phyloP scores from a whole-genome alignment of 2,329 filamentous ascomycete species.

The Trichoderma endophyticum region DNA sequence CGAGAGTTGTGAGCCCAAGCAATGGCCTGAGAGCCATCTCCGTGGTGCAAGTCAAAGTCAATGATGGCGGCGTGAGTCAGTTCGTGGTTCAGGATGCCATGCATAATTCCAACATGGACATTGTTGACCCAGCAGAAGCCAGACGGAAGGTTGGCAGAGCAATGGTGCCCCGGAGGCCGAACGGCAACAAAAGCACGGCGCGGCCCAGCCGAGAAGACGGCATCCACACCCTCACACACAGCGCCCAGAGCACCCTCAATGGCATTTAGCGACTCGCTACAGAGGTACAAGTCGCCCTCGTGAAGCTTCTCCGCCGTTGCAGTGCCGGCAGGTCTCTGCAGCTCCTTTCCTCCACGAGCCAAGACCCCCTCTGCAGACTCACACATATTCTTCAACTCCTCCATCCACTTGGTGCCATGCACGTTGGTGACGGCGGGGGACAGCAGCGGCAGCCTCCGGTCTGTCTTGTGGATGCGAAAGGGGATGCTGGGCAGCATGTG shows the following conservation, averaged over 20 bases:
- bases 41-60: slow-evolving; percentile 89
- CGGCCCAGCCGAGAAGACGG: slow-evolving; percentile 66
- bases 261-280: slow-evolving; percentile 77
- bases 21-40: slow-evolving; percentile 93
- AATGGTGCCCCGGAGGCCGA: slow-evolving; percentile 92
- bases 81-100: slow-evolving; percentile 78
- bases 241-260: slow-evolving; percentile 90
- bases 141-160: slow-evolving; percentile 82
- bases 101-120: slow-evolving; percentile 92
- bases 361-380: slow-evolving; percentile 74
- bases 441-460: slow-evolving; percentile 65
- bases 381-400: slow-evolving; percentile 83
- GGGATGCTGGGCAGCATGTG: slow-evolving; percentile 59
- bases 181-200: slow-evolving; percentile 87
- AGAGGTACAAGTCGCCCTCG: slow-evolving; percentile 87
- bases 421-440: slow-evolving; percentile 83
- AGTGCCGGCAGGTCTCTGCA: slow-evolving; percentile 60
- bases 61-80: slow-evolving; percentile 92
- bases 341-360: slow-evolving; percentile 72
- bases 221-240: slow-evolving; percentile 88
- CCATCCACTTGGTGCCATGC: slow-evolving; percentile 91
- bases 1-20: slow-evolving; percentile 85
- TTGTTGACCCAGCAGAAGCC: slow-evolving; percentile 99
- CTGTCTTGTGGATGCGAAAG: slow-evolving; percentile 82
- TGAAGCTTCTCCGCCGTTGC: slow-evolving; percentile 62